Base-by-base conservation (phyloP, 805 yeast species). In the Ogataea paraovalis region DNA sequence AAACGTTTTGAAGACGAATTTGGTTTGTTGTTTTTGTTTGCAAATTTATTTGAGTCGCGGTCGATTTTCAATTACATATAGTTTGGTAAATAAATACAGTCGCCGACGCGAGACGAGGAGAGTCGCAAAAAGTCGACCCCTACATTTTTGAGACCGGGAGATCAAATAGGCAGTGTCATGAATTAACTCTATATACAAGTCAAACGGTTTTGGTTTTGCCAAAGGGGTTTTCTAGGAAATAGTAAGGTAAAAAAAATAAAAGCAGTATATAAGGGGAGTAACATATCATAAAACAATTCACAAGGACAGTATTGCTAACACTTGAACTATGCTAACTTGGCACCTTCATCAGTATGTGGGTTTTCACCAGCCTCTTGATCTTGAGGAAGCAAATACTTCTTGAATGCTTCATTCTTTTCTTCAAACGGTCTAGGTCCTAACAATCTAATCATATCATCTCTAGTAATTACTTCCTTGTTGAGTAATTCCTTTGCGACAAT, bases 361-460 rank as follows among this genome's bases (percentile, higher is more conserved):
- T 54, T 47, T 20, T 56, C 55, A 21, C 52, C 56, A 18, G 40
- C 45, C 13, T 40, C 48, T 2, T 48, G 47, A 20, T 42, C 47
- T 39, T 51, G 47, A 16, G 68, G 65, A 25, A 59, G 50, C 43
- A 67, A 49, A 41, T 85, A 85, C 67, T 86, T 85, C 67, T 87
- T 89, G 67, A 90, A 89, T 4, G 96, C 97, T 57, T 88, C 96
- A 60, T 88, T 90, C 53, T 79, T 83, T 64, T 90, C 96, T 20
- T 87, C 85, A 75, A 85, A 94, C 12, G 96, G 97, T 52, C 99
- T 78, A 64, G 85, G 85, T 12, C 99, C 99, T 42, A 94, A 69
- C 45, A 94, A 65, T 45, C 87, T 75, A 49, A 91, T 82, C 95
- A 94, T 89, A 62, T 94, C 99, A 58, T 88, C 95, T 66, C 99